Evolutionary conservation across 139 green algal genomes (phyloP).

Genomic region (Chlamydomonas eustigma): DNA sequence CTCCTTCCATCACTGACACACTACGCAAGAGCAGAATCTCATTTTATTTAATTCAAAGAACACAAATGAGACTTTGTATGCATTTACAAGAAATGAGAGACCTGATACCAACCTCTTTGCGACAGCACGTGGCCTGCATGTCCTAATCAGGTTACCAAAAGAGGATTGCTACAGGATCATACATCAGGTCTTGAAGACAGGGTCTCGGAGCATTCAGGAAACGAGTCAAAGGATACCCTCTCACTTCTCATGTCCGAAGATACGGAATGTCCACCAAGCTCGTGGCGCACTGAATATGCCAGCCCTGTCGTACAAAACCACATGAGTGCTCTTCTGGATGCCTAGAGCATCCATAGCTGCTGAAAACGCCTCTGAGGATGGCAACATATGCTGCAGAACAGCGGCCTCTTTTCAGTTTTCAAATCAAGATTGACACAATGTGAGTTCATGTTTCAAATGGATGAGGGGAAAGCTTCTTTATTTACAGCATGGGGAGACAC

Average conservation of each 20-base stretch:
- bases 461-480: conserved; percentile 11
- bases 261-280: conserved; percentile 88
- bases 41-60: too few species aligned
- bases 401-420: too few species aligned
- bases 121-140: too few species aligned
- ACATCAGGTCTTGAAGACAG: too few species aligned
- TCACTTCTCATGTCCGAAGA: conserved; percentile 74
- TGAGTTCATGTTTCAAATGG: conserved; percentile 15
- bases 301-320: conserved; percentile 89
- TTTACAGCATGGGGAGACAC: conserved; percentile 6
- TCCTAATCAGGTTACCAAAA: too few species aligned
- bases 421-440: too few species aligned
- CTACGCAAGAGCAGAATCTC: conserved; percentile 26
- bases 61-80: too few species aligned
- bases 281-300: conserved; percentile 85
- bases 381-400: conserved; percentile 74
- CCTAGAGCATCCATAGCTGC: conserved; percentile 77
- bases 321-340: conserved; percentile 51
- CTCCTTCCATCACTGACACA: conserved; percentile 87
- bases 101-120: too few species aligned
- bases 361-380: conserved; percentile 62
- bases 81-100: too few species aligned
- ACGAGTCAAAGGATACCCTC: too few species aligned
- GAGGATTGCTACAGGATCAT: too few species aligned
- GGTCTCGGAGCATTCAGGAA: too few species aligned